A percentile compares a stretch with the other conserved stretches of the same genome.
These are phyloP conservation scores for Fusarium bactridioides DNA, from an alignment of 2,329 filamentous ascomycete species.

Conservation along the genomic window DNA sequence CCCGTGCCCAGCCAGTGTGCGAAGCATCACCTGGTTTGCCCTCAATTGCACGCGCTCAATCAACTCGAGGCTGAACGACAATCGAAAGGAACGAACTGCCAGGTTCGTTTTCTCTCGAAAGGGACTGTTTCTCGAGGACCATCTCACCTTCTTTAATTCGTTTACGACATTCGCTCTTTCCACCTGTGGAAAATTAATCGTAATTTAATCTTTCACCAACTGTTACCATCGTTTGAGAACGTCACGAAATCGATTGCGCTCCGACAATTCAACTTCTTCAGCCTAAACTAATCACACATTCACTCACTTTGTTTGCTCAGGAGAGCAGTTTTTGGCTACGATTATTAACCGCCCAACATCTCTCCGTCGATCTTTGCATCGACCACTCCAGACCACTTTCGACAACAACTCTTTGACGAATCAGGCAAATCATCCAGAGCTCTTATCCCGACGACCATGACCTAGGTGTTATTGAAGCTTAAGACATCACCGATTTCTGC, in stretches of 20 bases:
- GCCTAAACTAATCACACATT: constrained; percentile 24
- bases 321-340: constrained; percentile 46
- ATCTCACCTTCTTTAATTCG: constrained; percentile 31
- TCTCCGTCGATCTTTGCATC: constrained; percentile 36
- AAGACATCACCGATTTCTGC: constrained; percentile 12
- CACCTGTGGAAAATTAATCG: constrained; percentile 32
- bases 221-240: constrained; percentile 34
- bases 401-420: constrained; percentile 13
- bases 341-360: constrained; percentile 42
- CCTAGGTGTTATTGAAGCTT: constrained; percentile 18
- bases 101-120: constrained; percentile 26
- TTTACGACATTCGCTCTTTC: constrained; percentile 35
- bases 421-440: constrained; percentile 11
- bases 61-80: constrained; percentile 31
- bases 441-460: constrained; percentile 35
- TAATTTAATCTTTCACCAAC: constrained; percentile 42
- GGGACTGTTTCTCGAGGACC: constrained; percentile 29
- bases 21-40: constrained; percentile 37
- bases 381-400: constrained; percentile 6
- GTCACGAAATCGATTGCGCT: constrained; percentile 24
- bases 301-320: constrained; percentile 34
- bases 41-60: constrained; percentile 30
- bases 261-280: constrained; percentile 22
- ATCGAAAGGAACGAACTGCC: constrained; percentile 39
- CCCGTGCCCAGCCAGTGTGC: constrained; percentile 39